A percentile compares a stretch with the other conserved stretches of the same genome.
Conservation (phyloP, 139 green algal genomes). For the Helicosporidium sp. region DNA sequence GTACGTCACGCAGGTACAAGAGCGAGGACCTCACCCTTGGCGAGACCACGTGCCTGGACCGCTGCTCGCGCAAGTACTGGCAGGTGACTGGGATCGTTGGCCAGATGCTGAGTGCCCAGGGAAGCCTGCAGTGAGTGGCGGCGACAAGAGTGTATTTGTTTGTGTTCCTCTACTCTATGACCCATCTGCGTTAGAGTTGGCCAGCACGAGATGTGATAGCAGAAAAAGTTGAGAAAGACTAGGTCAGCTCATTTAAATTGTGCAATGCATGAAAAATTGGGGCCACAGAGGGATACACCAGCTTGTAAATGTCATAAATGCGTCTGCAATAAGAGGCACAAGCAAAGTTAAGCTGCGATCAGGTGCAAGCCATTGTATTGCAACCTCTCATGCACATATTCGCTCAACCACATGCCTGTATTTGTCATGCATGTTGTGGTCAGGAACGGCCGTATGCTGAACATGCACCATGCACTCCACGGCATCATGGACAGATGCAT, state of each 20-base stretch:
- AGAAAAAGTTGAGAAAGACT: too few relatives aligned
- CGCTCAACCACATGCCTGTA: too few relatives aligned
- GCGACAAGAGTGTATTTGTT: too few relatives aligned
- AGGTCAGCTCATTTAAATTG: too few relatives aligned
- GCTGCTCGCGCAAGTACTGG: slow-evolving; percentile 91
- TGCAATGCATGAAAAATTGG: too few relatives aligned
- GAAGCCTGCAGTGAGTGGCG: too few relatives aligned
- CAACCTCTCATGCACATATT: background rate
- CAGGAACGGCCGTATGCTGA: slow-evolving; percentile 24
- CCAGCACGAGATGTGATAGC: too few relatives aligned
- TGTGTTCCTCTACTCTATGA: too few relatives aligned
- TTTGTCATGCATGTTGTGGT: slow-evolving; percentile 11
- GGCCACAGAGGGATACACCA: too few relatives aligned
- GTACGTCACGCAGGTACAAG: slow-evolving; percentile 89
- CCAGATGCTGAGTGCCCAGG: slow-evolving; percentile 28
- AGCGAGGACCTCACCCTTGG: slow-evolving; percentile 79
- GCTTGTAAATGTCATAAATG: too few relatives aligned
- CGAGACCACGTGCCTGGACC: slow-evolving; percentile 86
- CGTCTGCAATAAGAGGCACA: too few relatives aligned
- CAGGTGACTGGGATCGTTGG: slow-evolving; percentile 49
- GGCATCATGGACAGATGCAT: slow-evolving; percentile 14
- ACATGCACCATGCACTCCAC: slow-evolving; percentile 35
- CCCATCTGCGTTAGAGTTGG: too few relatives aligned
- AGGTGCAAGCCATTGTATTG: background rate
- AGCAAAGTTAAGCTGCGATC: background rate